Evolutionary conservation across 1,139 yeast genomes (phyloP).

Genomic region (Geotrichum australiense): DNA sequence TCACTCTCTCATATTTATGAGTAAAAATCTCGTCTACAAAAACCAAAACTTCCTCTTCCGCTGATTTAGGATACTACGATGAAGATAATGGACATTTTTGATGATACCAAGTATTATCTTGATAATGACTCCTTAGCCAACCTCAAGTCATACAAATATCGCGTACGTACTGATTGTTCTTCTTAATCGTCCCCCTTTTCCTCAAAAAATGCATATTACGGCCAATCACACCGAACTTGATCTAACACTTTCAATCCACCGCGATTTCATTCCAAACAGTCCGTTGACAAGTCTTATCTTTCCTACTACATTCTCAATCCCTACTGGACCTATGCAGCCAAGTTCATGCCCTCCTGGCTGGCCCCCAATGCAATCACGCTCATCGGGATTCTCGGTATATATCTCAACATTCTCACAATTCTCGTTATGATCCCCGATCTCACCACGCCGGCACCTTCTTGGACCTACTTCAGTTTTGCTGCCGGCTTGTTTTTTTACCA

Average conservation of each 20-base stretch:
- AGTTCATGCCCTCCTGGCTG: slow-evolving; percentile 61
- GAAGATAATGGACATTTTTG: slow-evolving; percentile 5
- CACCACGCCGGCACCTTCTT: slow-evolving; percentile 46
- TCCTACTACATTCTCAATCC: slow-evolving; percentile 59
- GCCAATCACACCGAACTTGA: background rate
- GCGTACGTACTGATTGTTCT: slow-evolving; percentile 8
- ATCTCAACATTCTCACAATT: slow-evolving; percentile 47
- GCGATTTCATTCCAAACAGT: slow-evolving; percentile 23
- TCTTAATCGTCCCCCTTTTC: background rate
- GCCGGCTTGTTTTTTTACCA: slow-evolving; percentile 69
- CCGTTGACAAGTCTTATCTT: slow-evolving; percentile 63
- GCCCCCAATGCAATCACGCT: slow-evolving; percentile 75
- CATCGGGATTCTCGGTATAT: slow-evolving; percentile 54
- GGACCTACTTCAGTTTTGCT: slow-evolving; percentile 64
- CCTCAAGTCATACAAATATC: slow-evolving; percentile 14
- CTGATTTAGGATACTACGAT: background rate
- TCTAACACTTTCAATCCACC: slow-evolving; percentile 1
- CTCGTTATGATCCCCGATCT: slow-evolving; percentile 57
- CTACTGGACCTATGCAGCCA: slow-evolving; percentile 65
- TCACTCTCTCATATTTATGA: no score
- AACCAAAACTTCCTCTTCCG: background rate
- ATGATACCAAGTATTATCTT: slow-evolving; percentile 20
- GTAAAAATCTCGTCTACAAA: no score
- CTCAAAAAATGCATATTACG: background rate
- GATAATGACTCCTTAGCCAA: slow-evolving; percentile 14